Evolutionary conservation across 208 protist species (phyloP), one percentile per base, ranked within the genome.

Genomic region (Giardia duodenalis): DNA sequence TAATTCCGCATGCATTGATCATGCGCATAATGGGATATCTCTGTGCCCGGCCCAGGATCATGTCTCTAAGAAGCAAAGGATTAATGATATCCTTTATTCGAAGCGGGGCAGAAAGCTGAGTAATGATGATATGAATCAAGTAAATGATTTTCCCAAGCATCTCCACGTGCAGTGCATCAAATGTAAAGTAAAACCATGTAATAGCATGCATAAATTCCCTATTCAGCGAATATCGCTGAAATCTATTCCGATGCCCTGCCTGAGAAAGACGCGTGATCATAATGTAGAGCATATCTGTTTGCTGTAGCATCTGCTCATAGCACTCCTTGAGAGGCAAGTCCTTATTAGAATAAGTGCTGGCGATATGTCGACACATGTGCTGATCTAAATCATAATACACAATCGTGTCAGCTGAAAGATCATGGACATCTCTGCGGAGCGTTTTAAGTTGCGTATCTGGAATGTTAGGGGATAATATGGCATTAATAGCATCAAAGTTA

Each of bases 241-340:
- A 39, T 30, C 57, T 10, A 10, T 10, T 30, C 19, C 30, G 30
- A 10, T 76, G 19, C 30, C 57, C 57, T 10, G 57, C 57, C 57
- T 76, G 10, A 30, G 57, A 76, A 30, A 76, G 57, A 10, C 19
- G 10, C 57, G 19, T 30, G 30, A 76, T 30, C 57, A 76, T 30
- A 76, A 76, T 39, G 57, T 76, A 76, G 57, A 76, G 57, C 57
- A 76, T 76, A 10, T 39, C 57, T 30, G 57, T 30, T 30, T 76
- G 19, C 19, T 76, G 57, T 10, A 76, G 57, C 19, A 10, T 30
- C 19, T 30, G 57, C 57, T 76, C 57, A 76, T 76, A 76, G 30
- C 57, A 76, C 57, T 76, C 57, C 57, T 76, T 76, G 57, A 76
- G n/a, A n/a, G n/a, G n/a, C n/a, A n/a, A n/a, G n/a, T n/a, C n/a